Base-by-base conservation (phyloP, 208 protist species). In the Crithidia expoeki region DNA sequence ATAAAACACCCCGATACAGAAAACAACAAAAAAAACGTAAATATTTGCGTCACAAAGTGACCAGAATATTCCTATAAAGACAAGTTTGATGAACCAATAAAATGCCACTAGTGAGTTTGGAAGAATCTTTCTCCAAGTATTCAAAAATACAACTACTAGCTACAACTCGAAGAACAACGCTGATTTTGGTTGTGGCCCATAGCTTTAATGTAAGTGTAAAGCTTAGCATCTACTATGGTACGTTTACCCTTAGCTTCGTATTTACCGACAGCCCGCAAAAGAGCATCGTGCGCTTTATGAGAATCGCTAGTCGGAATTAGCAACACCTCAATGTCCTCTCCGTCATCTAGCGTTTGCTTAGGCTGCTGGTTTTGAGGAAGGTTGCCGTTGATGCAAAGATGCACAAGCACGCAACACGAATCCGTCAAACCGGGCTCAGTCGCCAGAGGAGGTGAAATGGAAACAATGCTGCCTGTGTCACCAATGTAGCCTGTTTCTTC, bases 401-500 rank as follows among this genome's bases (percentile, higher is more conserved):
- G 76, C 16, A 95, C 87, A 49, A 92, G 72, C 14, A 81, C 61
- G 27, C 82, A 88, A 58, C 84, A 92, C 17, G 85, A 87, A 68
- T 95, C 83, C 7, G 76, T 92, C 21, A 95, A 38, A 1, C 90
- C 86, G 27, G 87, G 86, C 57, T 95, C 87, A 33, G 74, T 76
- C 30, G 71, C 84, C 53, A 90, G 56, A 2, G 78, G 67, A 34
- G 78, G 65, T 17, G 81, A 85, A 42, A 90, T 53, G 36, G 40
- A 79, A 4, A 82, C 44, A 28, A 91, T 79, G 36, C 83, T 68
- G 47, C 77, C 53, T 65, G 75, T 55, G 16, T 47, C 60, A 9
- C 75, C 85, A 30, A 81, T 33, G 76, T 88, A 96, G 19, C 91
- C 91, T 0, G 91, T 96, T 75, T 96, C 89, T 68, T 96, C 89